Conservation (phyloP, 208 protist species). For the Trypanosoma caninum region DNA sequence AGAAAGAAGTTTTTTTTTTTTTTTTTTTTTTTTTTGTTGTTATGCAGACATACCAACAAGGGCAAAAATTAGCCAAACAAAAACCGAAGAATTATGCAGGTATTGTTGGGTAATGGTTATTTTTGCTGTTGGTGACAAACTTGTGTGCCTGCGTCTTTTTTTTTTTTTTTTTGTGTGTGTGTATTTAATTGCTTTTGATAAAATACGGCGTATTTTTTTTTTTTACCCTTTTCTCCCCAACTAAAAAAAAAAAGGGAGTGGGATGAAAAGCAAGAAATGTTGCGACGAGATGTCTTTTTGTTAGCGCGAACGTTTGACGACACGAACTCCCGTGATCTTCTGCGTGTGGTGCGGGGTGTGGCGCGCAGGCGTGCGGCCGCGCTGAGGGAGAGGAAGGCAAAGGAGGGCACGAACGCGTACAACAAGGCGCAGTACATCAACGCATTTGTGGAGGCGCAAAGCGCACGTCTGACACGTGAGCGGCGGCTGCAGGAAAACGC, state of each 20-base stretch:
- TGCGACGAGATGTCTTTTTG: background rate
- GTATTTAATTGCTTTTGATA: background rate
- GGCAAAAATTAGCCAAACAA: background rate
- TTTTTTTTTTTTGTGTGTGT: slow-evolving; percentile 1
- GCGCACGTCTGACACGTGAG: slow-evolving; percentile 20
- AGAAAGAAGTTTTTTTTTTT: slow-evolving; percentile 9
- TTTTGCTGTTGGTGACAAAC: too few species aligned
- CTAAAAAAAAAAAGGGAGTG: background rate
- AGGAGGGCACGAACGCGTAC: slow-evolving; percentile 32
- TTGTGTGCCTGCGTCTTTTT: too few species aligned
- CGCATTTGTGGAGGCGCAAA: slow-evolving; percentile 63
- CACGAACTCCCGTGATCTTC: slow-evolving; percentile 3
- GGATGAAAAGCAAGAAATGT: background rate
- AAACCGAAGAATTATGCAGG: background rate
- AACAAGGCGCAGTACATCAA: slow-evolving; percentile 71
- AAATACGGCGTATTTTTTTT: background rate
- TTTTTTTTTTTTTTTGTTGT: slow-evolving; percentile 6
- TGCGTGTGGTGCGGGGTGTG: slow-evolving; percentile 11
- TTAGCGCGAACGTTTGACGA: background rate
- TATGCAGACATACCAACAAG: background rate
- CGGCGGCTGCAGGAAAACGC: background rate
- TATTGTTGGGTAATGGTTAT: too few species aligned
- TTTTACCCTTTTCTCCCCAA: background rate
- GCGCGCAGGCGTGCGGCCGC: slow-evolving; percentile 10
- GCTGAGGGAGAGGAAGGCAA: background rate